Evolutionary conservation across 2,329 filamentous ascomycete species (phyloP).

Genomic region (Ophiostoma populinum): DNA sequence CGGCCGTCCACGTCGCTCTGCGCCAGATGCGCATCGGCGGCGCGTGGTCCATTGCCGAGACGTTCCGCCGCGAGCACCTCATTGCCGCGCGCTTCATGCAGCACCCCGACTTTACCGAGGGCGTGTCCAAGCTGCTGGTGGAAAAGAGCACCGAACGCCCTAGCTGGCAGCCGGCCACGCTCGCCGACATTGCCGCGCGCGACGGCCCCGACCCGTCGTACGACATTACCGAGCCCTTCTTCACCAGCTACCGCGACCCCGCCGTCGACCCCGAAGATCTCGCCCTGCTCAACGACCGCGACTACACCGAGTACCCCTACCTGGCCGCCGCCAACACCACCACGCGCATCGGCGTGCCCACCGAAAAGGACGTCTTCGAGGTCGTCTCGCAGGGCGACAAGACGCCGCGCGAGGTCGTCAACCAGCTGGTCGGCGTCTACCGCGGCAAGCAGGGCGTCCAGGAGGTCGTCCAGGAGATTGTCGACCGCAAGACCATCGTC

Average conservation of each 20-base stretch:
- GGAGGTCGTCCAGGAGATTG: slow-evolving; percentile 50
- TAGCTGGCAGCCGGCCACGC: slow-evolving; percentile 56
- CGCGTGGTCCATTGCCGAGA: slow-evolving; percentile 64
- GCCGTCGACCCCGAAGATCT: slow-evolving; percentile 27
- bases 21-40: slow-evolving; percentile 63
- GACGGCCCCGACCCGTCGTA: slow-evolving; percentile 21
- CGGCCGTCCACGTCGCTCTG: slow-evolving; percentile 67
- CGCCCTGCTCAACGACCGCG: slow-evolving; percentile 39
- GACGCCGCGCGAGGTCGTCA: slow-evolving; percentile 40
- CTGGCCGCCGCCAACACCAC: slow-evolving; percentile 15
- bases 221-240: slow-evolving; percentile 47
- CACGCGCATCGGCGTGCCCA: slow-evolving; percentile 50
- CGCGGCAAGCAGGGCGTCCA: slow-evolving; percentile 51
- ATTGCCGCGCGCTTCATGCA: slow-evolving; percentile 81
- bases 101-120: slow-evolving; percentile 79
- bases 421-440: slow-evolving; percentile 41
- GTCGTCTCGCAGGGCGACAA: slow-evolving; percentile 23
- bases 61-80: slow-evolving; percentile 72
- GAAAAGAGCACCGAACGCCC: slow-evolving; percentile 43
- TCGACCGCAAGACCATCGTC: slow-evolving; percentile 41
- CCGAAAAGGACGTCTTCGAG: slow-evolving; percentile 41
- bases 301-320: slow-evolving; percentile 62
- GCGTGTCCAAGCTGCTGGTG: slow-evolving; percentile 67
- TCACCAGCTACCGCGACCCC: slow-evolving; percentile 25
- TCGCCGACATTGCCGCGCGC: slow-evolving; percentile 47